Evolutionary conservation across 495 filamentous ascomycete species (phyloP).

Genomic region (Opeltia flavorubescens): DNA sequence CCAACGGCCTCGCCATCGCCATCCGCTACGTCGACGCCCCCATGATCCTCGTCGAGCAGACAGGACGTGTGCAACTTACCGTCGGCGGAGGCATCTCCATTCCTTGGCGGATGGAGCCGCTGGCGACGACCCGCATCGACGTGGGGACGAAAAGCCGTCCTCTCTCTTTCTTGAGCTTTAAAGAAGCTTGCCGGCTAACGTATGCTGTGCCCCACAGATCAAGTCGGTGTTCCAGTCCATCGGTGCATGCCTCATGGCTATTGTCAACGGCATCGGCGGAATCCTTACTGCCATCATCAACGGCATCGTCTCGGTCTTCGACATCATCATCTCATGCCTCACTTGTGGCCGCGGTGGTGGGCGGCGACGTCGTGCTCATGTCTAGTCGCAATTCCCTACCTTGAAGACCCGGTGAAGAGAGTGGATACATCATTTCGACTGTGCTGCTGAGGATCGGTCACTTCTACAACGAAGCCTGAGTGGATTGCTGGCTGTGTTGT

Average conservation of each 20-base stretch:
- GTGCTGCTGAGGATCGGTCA: no score
- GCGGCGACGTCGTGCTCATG: constrained; percentile 18
- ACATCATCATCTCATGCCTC: constrained; percentile 73
- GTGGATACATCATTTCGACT: not conserved
- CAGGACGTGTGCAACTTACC: no score
- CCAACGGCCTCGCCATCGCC: no score
- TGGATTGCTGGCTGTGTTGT: no score
- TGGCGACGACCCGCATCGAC: no score
- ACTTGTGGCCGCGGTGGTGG: constrained; percentile 56
- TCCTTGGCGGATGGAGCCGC: no score
- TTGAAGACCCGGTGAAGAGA: not conserved
- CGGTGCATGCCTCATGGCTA: constrained; percentile 67
- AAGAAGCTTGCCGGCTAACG: constrained; percentile 12
- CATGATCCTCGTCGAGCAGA: no score
- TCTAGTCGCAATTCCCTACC: not conserved
- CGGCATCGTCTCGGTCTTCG: constrained; percentile 64
- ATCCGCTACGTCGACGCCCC: no score
- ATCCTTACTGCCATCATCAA: constrained; percentile 68
- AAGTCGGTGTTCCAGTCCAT: constrained; percentile 66
- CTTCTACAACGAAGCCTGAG: no score
- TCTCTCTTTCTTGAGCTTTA: not conserved
- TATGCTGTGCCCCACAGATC: constrained; percentile 39
- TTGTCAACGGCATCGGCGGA: constrained; percentile 67
- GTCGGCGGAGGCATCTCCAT: no score
- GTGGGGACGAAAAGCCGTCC: not conserved